Evolutionary conservation across 345 rosid genomes (phyloP).

Genomic region (Luvunga scandens): DNA sequence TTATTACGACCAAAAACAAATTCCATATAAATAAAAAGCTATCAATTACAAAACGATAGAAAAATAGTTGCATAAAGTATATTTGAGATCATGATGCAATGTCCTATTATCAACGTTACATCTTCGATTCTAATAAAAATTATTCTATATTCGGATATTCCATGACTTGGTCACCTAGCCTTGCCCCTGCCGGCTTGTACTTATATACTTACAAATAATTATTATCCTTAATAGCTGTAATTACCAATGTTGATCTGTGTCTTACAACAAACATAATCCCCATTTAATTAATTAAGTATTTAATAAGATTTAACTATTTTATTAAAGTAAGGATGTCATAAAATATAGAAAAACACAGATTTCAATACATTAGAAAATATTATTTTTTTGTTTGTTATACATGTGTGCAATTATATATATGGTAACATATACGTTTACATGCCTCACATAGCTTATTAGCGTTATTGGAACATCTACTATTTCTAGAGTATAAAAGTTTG

Average conservation of each 20-base stretch:
- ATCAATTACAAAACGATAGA: neutral
- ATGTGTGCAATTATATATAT: neutral
- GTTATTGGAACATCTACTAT: neutral
- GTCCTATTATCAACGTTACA: neutral
- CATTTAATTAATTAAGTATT: neutral
- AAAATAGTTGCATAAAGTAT: neutral
- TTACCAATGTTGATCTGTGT: conserved; percentile 11
- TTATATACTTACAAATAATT: neutral
- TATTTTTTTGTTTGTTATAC: no score
- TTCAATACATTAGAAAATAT: no score
- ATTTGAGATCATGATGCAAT: neutral
- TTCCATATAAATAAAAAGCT: no score
- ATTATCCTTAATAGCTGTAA: neutral
- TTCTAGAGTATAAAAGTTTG: neutral
- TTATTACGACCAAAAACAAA: no score
- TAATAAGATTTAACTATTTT: no score
- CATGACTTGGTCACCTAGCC: neutral
- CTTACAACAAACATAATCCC: neutral
- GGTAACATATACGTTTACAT: neutral
- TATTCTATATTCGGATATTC: neutral
- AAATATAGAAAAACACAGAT: no score
- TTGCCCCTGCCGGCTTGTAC: conserved; percentile 22
- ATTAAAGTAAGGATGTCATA: no score
- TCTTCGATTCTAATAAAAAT: neutral
- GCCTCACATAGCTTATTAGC: neutral